Conservation (phyloP, 352 stramenopile species). For the Phytophthora europaea region DNA sequence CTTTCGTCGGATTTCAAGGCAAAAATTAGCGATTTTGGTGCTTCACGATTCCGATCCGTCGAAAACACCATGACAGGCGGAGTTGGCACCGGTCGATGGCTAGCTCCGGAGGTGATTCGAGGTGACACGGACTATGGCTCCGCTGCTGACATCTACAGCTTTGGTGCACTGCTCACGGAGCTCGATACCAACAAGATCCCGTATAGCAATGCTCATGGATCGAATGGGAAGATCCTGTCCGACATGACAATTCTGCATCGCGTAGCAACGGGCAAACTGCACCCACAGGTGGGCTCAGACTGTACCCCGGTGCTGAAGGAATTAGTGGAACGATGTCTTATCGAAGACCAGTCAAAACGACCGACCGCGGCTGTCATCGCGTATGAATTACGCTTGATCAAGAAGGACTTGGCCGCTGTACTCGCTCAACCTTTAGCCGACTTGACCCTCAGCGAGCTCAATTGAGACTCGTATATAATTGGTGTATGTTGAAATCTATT, state of each 20-base stretch:
- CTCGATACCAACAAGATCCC: conserved; percentile 61
- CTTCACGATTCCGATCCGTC: conserved; percentile 48
- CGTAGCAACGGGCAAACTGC: conserved; percentile 43
- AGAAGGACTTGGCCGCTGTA: conserved; percentile 23
- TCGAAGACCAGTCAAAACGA: conserved; percentile 31
- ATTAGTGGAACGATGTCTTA: conserved; percentile 46
- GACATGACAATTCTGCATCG: conserved; percentile 48
- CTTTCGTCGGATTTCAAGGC: conserved; percentile 38
- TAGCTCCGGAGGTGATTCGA: conserved; percentile 57
- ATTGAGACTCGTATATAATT: neutral
- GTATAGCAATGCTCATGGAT: conserved; percentile 40
- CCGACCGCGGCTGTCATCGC: conserved; percentile 36
- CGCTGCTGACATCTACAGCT: conserved; percentile 60
- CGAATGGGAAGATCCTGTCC: conserved; percentile 33
- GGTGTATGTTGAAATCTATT: conserved; percentile 10
- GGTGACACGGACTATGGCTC: conserved; percentile 36
- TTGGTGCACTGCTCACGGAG: conserved; percentile 54
- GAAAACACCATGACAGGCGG: conserved; percentile 48
- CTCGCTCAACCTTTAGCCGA: conserved; percentile 11
- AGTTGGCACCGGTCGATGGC: conserved; percentile 48
- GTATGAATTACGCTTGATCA: conserved; percentile 43
- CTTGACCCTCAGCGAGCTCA: conserved; percentile 27
- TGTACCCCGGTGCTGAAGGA: conserved; percentile 36
- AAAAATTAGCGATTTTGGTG: conserved; percentile 62
- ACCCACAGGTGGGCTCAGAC: conserved; percentile 36